Evolutionary conservation across 805 yeast genomes (phyloP), one percentile per base, ranked within the genome.

Genomic region (Wickerhamomyces bovis): DNA sequence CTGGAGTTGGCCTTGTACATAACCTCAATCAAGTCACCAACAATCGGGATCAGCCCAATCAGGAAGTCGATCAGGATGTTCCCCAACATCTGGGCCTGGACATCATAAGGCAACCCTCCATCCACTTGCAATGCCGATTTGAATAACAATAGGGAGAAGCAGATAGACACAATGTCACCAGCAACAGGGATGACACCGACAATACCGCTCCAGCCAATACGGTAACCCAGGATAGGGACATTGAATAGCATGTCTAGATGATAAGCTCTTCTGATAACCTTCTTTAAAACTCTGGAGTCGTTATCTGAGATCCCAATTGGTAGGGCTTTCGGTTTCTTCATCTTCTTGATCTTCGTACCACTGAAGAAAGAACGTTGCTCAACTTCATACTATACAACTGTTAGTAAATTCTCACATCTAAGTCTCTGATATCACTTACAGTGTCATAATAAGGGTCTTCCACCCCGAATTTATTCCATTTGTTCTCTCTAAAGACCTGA

Each of bases 1-100:
- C 96, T 70, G 45, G 85, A 81, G 58, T 85, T 85, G 25, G 89
- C 78, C 67, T 85, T 84, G 68, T 83, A 88, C 4, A 85, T 78
- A 28, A 87, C 78, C 51, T 77, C 81, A 38, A 83, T 71, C 18
- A 85, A 58, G 51, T 77, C 83, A 20, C 96, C 96, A n/a, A 86
- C 77, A 39, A 88, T 58, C 2, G 96, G 96, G 23, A 85, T 77
- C 50, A 88, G 67, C 2, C 92, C 88, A 25, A 88, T 63, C 4
- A 72, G 65, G 50, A 85, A 84, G 63, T 88, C 95, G 36, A 87
- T 59, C n/a, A 70, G 49, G 11, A 85, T 74, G 57, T 88, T 88
- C 42, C 75, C 62, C 31, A 81, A 43, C 75, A 87, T 81, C 36
- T 72, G 64, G 2, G 74, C 53, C 43, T 74, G 73, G n/a, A 83